A percentile compares a stretch with the other conserved stretches of the same genome.
Evolutionary conservation across 306 rosid genomes (phyloP).

Genomic region (Sindora glabra): DNA sequence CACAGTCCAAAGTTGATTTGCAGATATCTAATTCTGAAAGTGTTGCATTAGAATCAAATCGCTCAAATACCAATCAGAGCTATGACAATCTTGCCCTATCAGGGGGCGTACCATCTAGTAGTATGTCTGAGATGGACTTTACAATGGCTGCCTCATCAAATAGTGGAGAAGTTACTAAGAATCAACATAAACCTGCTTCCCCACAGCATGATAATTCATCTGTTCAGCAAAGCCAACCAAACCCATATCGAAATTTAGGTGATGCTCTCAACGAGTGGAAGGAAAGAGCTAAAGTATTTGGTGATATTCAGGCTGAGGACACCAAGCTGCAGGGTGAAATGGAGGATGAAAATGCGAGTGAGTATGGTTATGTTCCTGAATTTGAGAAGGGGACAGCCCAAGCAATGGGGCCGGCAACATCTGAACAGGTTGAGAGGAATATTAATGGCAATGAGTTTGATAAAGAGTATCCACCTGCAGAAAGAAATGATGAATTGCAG

Average conservation of each 20-base stretch:
- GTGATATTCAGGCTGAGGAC: constrained; percentile 49
- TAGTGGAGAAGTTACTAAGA: constrained; percentile 43
- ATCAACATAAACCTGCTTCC: constrained; percentile 28
- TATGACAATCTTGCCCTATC: constrained; percentile 37
- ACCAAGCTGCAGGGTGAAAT: constrained; percentile 36
- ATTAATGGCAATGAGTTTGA: constrained; percentile 27
- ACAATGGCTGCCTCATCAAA: constrained; percentile 49
- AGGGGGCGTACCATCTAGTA: constrained; percentile 52
- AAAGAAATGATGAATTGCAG: constrained; percentile 39
- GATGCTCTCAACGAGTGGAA: constrained; percentile 68
- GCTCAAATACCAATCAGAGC: constrained; percentile 32
- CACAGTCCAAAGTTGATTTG: constrained; percentile 42
- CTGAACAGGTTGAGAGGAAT: constrained; percentile 64
- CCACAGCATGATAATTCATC: constrained; percentile 35
- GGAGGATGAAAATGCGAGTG: constrained; percentile 64
- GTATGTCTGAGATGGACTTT: constrained; percentile 47
- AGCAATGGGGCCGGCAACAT: constrained; percentile 84
- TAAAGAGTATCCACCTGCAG: constrained; percentile 26
- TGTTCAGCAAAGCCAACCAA: constrained; percentile 48
- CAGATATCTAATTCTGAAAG: constrained; percentile 36
- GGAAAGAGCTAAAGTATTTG: constrained; percentile 59
- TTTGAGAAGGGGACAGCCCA: constrained; percentile 74
- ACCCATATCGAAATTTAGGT: constrained; percentile 68
- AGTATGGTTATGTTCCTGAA: constrained; percentile 77
- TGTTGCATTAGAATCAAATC: constrained; percentile 38